Percentiles rank a stretch among this genome's conserved stretches.
Conservation (phyloP, 495 filamentous ascomycete genomes). For the Penicillium bovifimosum region DNA sequence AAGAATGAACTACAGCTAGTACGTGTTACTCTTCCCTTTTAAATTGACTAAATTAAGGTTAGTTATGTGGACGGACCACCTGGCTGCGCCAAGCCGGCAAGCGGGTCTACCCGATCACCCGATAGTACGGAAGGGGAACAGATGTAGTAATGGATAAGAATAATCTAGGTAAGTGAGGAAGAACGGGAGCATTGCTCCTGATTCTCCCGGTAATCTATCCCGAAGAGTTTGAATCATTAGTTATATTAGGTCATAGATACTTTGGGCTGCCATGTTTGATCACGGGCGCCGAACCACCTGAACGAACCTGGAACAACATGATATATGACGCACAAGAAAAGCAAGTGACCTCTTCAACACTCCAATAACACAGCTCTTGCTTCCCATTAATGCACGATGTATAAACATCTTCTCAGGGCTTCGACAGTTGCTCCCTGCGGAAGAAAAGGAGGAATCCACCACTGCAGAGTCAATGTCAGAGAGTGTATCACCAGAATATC, state of each 20-base stretch:
- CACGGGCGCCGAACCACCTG: not conserved
- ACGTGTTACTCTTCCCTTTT: no score
- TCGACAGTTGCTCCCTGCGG: constrained; percentile 65
- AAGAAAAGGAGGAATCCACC: constrained; percentile 65
- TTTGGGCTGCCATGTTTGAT: not conserved
- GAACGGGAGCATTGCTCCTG: no score
- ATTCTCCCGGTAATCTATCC: no score
- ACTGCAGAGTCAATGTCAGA: constrained; percentile 19
- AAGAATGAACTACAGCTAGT: no score
- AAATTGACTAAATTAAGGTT: no score
- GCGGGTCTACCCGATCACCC: no score
- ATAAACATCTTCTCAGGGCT: constrained; percentile 42
- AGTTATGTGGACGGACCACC: no score
- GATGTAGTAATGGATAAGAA: no score
- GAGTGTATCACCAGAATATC: not conserved
- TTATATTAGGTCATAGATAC: not conserved
- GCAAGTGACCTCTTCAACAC: not conserved
- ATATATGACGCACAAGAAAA: not conserved
- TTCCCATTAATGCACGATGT: not conserved
- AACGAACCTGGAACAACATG: not conserved
- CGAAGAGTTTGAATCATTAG: not conserved
- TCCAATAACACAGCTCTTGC: not conserved
- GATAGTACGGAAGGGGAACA: no score
- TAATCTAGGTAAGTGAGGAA: no score
- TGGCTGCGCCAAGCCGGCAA: no score